phyloP scores from a whole-genome alignment of 768 basidiomycete genomes.

The Agrocybe pediades region DNA sequence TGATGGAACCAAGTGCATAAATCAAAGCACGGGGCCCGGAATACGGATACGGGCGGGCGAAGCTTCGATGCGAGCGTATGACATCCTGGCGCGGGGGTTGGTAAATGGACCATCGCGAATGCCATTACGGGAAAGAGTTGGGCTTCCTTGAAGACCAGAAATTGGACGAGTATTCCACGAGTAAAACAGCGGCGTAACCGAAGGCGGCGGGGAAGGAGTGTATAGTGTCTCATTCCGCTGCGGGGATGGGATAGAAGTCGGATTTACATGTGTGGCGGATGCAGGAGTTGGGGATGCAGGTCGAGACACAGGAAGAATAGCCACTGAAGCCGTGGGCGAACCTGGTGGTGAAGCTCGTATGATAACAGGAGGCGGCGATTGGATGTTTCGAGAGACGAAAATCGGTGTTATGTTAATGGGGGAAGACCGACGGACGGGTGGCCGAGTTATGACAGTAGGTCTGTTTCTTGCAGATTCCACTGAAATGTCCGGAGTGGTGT shows the following conservation, averaged over 20 bases:
- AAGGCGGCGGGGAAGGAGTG: constrained; percentile 56
- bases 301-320: constrained; percentile 21
- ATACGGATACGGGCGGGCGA: constrained; percentile 46
- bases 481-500: constrained; percentile 14
- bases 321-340: neutral
- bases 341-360: neutral
- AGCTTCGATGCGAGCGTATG: constrained; percentile 52
- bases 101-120: constrained; percentile 49
- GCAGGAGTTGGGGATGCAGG: constrained; percentile 30
- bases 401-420: constrained; percentile 38
- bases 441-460: constrained; percentile 16
- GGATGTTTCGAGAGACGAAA: constrained; percentile 11
- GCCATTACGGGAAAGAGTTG: constrained; percentile 29
- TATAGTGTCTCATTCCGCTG: constrained; percentile 26
- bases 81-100: constrained; percentile 60
- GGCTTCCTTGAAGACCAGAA: constrained; percentile 34
- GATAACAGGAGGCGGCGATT: neutral
- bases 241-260: constrained; percentile 27
- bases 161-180: constrained; percentile 44
- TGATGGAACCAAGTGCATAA: constrained; percentile 5
- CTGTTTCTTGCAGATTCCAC: constrained; percentile 4
- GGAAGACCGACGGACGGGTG: constrained; percentile 27
- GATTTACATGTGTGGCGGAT: constrained; percentile 29
- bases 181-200: constrained; percentile 59
- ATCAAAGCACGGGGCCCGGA: constrained; percentile 40